Evolutionary conservation across 2,329 filamentous ascomycete species (phyloP).

Genomic region (Cryphonectria naterciae): DNA sequence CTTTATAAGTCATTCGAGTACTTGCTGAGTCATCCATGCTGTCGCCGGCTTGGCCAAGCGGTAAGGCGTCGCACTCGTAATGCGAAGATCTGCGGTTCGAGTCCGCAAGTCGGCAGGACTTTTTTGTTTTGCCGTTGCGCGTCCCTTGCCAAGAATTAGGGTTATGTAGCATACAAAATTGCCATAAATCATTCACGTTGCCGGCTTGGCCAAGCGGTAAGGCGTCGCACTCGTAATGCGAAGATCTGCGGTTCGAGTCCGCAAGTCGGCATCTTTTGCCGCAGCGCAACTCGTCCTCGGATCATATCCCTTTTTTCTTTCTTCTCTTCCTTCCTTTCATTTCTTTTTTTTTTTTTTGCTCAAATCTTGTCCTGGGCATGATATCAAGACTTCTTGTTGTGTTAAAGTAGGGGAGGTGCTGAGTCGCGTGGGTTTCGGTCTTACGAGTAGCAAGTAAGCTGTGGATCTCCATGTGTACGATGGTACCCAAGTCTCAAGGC

Average conservation of each 20-base stretch:
- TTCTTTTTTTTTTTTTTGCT: not conserved
- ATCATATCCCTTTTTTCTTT: not conserved
- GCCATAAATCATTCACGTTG: not conserved
- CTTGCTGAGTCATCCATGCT: not conserved
- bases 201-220: conserved; percentile 30
- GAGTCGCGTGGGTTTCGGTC: not conserved
- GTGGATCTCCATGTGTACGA: not conserved
- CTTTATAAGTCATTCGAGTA: accelerated
- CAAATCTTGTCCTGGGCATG: not conserved
- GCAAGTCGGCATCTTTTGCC: conserved; percentile 21
- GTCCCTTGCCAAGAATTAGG: accelerated
- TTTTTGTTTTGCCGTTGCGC: not conserved
- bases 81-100: conserved; percentile 32
- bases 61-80: conserved; percentile 29
- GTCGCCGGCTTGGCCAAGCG: conserved; percentile 28
- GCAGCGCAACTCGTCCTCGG: not conserved
- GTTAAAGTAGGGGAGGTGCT: not conserved
- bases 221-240: conserved; percentile 29
- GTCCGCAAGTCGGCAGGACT: conserved; percentile 25
- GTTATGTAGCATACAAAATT: not conserved
- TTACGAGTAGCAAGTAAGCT: not conserved
- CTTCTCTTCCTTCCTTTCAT: not conserved
- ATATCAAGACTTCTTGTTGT: not conserved
- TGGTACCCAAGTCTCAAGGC: not conserved
- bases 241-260: conserved; percentile 31